A percentile compares a stretch with the other conserved stretches of the same genome.
Conservation (phyloP, 805 yeast species). For the Saccharomycopsis schoenii region DNA sequence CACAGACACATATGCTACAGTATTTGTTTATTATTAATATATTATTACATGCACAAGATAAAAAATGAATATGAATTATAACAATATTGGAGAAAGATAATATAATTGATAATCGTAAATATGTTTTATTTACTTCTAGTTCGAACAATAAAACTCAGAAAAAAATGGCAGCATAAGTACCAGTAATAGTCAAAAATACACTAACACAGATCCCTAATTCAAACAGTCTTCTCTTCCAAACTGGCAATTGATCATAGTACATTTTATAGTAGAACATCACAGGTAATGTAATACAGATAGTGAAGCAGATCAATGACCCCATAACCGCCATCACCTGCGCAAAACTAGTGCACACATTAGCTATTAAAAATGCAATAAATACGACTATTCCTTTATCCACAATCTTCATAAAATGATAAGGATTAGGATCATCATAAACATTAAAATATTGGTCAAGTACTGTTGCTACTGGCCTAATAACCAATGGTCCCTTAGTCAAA, state of each 20-base stretch:
- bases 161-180: conserved; percentile 16
- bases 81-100: too few species aligned
- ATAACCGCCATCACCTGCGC: conserved; percentile 65
- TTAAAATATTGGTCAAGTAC: conserved; percentile 38
- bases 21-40: too few species aligned
- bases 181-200: conserved; percentile 13
- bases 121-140: too few species aligned
- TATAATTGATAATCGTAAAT: too few species aligned
- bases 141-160: too few species aligned
- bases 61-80: too few species aligned
- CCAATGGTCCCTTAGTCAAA: conserved; percentile 66
- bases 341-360: conserved; percentile 48
- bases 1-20: too few species aligned
- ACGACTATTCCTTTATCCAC: conserved; percentile 13
- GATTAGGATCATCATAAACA: neutral
- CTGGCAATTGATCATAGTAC: conserved; percentile 30
- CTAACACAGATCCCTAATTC: conserved; percentile 10
- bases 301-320: conserved; percentile 65
- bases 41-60: too few species aligned
- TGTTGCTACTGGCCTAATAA: conserved; percentile 61
- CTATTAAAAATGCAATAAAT: conserved; percentile 12
- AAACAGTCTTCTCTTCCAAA: conserved; percentile 20
- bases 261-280: conserved; percentile 50
- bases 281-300: conserved; percentile 65
- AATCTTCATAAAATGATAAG: conserved; percentile 12